Evolutionary conservation across 768 basidiomycete species (phyloP), one percentile per base, ranked within the genome.

Genomic region (Tylopilus intermedius): DNA sequence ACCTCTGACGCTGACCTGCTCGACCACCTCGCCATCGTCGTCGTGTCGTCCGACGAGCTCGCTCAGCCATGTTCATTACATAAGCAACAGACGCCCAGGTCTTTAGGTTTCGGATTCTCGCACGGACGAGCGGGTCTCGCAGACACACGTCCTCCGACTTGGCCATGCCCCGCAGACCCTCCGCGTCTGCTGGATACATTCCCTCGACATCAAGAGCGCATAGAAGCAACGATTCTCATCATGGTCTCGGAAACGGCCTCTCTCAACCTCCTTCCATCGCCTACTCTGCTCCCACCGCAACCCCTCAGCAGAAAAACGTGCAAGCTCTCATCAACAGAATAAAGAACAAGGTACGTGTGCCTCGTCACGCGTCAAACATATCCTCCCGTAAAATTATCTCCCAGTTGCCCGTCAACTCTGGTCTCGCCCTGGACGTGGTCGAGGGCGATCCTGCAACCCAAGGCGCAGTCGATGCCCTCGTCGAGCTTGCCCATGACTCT

Each of bases 371-470:
- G 50, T 46, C 11, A 30, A n/a, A 0, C 4, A 32, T 13, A 21
- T 37, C 35, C 47, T 39, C 46, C 53, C 18, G 11, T 21, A 13
- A 38, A 22, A 18, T 30, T 8, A 4, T 27, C 8, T 38, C 62
- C 21, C 9, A 96, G 94, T 78, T 96, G 8, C 94, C 93, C 49
- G 85, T 82, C 64, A 79, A 90, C 70, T 93, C 93, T 30, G 93
- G 93, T 18, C 74, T 81, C 39, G 73, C 82, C 11, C 67, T 94
- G 53, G 82, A 84, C 62, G 76, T 79, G 27, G 73, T 94, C 49
- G 92, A 95, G 70, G 75, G 75, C 8, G 91, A 94, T 68, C 72
- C 76, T 32, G 82, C 89, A 5, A 82, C 88, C 0, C 81, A 83
- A 57, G 83, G 89, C 63, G 81, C 87, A 8, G 81, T 94, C 38